Percentiles rank a stretch among this genome's conserved stretches.
These are phyloP conservation scores for Rhizophagus sp. DNA, from an alignment of 192 early-diverging fungal genomes.

Conservation along the genomic window DNA sequence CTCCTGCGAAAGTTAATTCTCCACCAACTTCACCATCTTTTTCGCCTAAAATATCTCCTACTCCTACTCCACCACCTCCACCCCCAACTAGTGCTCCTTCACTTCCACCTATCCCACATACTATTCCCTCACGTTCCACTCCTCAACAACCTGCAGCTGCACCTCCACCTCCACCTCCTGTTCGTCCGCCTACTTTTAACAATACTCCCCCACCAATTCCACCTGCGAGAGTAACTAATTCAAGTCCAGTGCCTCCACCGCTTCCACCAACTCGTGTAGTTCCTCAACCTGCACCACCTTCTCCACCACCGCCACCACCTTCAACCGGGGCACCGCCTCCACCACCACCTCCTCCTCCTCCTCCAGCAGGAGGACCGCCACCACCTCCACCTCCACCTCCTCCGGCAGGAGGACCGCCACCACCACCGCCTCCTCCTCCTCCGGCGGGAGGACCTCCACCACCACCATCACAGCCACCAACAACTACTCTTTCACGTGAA, in stretches of 20 bases:
- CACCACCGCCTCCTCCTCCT: not conserved
- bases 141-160: not conserved
- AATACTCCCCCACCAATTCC: conserved; percentile 37
- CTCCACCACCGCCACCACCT: conserved; percentile 32
- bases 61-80: conserved; percentile 37
- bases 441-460: conserved; percentile 37
- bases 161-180: not conserved
- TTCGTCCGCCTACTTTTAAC: conserved; percentile 1
- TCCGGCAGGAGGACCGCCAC: not conserved
- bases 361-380: not conserved
- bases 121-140: conserved; percentile 29
- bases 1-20: not conserved
- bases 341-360: conserved; percentile 42
- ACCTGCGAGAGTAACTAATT: conserved; percentile 32
- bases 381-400: not conserved
- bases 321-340: conserved; percentile 17
- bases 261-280: conserved; percentile 33
- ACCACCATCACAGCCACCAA: conserved; percentile 34
- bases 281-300: conserved; percentile 28
- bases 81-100: conserved; percentile 32
- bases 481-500: conserved; percentile 34
- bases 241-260: conserved; percentile 29
- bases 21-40: not conserved
- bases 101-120: conserved; percentile 34
- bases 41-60: conserved; percentile 31